Evolutionary conservation across 2,329 filamentous ascomycete genomes (phyloP).

Genomic region (Alternaria ethzedia): DNA sequence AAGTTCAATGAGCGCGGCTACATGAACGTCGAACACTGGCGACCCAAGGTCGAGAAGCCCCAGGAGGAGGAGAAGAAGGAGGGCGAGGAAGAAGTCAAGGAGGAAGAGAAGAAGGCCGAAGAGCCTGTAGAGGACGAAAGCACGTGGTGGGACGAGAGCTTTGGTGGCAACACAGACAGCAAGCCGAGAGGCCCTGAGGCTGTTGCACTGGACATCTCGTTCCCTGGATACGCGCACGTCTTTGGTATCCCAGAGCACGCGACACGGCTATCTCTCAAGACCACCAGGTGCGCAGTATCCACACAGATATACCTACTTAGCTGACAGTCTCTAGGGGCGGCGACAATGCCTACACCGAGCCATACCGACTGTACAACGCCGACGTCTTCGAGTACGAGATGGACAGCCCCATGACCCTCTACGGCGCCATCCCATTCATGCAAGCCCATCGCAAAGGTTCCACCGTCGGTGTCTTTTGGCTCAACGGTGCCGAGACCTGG

Average conservation of each 20-base stretch:
- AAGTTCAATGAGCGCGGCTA: constrained; percentile 89
- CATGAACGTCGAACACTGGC: constrained; percentile 95
- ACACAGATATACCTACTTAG: neutral
- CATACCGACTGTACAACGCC: constrained; percentile 93
- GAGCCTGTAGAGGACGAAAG: constrained; percentile 72
- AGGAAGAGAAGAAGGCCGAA: constrained; percentile 52
- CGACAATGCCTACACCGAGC: constrained; percentile 82
- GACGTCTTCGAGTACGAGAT: constrained; percentile 98
- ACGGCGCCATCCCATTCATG: constrained; percentile 97
- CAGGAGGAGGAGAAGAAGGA: constrained; percentile 52
- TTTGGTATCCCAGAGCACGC: constrained; percentile 95
- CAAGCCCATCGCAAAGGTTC: constrained; percentile 94
- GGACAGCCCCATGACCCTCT: constrained; percentile 97
- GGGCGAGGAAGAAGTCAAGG: constrained; percentile 54
- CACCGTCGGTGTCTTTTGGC: constrained; percentile 95
- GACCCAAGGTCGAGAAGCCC: constrained; percentile 76
- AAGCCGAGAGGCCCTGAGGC: constrained; percentile 97
- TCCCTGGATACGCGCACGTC: constrained; percentile 89
- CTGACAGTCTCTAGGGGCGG: constrained; percentile 63
- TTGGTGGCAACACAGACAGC: constrained; percentile 92
- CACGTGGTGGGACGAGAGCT: constrained; percentile 98
- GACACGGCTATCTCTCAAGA: constrained; percentile 83
- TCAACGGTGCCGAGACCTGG: constrained; percentile 97
- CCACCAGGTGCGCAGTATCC: constrained; percentile 68
- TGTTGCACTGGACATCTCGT: constrained; percentile 87